Conservation (phyloP, 179 eudicot species). For the Corrigiola litoralis region DNA sequence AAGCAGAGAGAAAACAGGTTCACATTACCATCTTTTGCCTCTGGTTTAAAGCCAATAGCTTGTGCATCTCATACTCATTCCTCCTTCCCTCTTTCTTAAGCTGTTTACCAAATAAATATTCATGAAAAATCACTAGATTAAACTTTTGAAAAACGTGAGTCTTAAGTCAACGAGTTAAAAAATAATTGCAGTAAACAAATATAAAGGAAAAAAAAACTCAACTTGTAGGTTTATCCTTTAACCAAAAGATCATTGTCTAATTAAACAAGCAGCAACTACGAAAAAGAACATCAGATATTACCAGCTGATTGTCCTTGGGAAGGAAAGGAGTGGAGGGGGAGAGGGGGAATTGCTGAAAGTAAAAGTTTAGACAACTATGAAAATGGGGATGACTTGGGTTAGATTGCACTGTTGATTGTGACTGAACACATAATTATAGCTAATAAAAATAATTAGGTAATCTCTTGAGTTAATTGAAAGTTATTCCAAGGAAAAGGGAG, state of each 20-base stretch:
- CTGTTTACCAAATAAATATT: constrained; percentile 35
- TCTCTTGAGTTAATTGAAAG: neutral
- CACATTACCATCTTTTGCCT: constrained; percentile 84
- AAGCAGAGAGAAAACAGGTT: neutral
- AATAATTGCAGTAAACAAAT: neutral
- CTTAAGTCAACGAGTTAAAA: neutral
- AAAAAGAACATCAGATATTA: neutral
- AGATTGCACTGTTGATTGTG: no score
- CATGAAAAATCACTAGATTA: constrained; percentile 2
- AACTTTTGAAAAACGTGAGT: neutral
- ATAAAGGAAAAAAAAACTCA: neutral
- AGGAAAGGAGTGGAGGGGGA: no score
- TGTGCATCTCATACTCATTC: constrained; percentile 99
- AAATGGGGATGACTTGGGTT: no score
- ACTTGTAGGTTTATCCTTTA: neutral
- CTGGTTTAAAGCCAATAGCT: constrained; percentile 84
- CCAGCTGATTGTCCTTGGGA: no score
- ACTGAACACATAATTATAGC: no score
- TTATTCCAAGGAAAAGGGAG: neutral
- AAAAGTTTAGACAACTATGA: no score
- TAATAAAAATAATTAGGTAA: no score
- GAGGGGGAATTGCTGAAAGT: no score
- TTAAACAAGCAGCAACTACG: no score
- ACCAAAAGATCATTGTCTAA: neutral
- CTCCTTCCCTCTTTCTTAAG: constrained; percentile 97